Evolutionary conservation across 2,329 filamentous ascomycete species (phyloP).

Genomic region (Macrophomina pseudophaseolina): DNA sequence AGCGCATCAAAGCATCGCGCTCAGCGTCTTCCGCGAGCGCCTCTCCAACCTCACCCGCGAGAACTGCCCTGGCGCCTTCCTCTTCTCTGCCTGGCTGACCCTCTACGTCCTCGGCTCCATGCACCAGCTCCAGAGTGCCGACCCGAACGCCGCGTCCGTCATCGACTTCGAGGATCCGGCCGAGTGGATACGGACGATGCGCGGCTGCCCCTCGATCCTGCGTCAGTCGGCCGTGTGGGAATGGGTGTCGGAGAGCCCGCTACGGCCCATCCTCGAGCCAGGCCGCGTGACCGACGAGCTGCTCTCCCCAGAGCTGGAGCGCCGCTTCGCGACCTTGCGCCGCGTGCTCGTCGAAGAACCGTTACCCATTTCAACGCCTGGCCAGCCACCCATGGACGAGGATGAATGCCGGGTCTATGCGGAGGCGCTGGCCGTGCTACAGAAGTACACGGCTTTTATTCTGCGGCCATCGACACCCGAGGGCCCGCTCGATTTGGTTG

Average conservation of each 20-base stretch:
- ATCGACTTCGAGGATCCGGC: slow-evolving; percentile 20
- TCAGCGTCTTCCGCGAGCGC: slow-evolving; percentile 20
- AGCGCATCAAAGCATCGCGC: slow-evolving; percentile 14
- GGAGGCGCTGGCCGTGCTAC: slow-evolving; percentile 15
- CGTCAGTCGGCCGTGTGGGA: slow-evolving; percentile 18
- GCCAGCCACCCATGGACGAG: slow-evolving; percentile 3
- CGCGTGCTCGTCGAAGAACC: slow-evolving; percentile 14
- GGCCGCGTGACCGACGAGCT: slow-evolving; percentile 1
- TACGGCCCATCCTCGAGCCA: slow-evolving; percentile 16
- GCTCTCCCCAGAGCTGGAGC: not conserved
- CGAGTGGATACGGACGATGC: slow-evolving; percentile 23
- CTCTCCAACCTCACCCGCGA: slow-evolving; percentile 25
- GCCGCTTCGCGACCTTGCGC: slow-evolving; percentile 14
- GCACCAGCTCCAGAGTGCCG: slow-evolving; percentile 20
- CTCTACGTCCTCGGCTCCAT: slow-evolving; percentile 18
- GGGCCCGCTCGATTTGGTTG: slow-evolving; percentile 19
- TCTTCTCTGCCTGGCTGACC: slow-evolving; percentile 21
- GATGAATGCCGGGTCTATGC: slow-evolving; percentile 7
- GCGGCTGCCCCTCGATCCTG: slow-evolving; percentile 21
- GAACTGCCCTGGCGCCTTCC: slow-evolving; percentile 21
- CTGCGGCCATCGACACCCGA: slow-evolving; percentile 13
- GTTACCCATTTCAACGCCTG: not conserved
- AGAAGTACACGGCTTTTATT: slow-evolving; percentile 21
- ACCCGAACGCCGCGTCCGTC: not conserved
- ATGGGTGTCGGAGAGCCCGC: slow-evolving; percentile 21